Evolutionary conservation across 2,329 filamentous ascomycete genomes (phyloP).

Genomic region (Fusarium illudens): DNA sequence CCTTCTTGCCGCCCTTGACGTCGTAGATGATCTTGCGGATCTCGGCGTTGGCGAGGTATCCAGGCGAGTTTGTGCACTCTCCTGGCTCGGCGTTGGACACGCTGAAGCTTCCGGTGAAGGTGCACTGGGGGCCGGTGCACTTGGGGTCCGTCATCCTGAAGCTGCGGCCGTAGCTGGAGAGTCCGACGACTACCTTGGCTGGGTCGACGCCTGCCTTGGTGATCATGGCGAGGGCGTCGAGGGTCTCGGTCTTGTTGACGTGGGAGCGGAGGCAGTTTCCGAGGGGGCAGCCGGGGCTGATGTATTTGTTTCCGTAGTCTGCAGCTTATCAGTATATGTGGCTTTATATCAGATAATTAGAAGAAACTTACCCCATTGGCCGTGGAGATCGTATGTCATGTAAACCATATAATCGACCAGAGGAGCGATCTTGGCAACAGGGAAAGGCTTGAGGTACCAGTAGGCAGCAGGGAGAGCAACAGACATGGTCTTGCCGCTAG

Average conservation of each 20-base stretch:
- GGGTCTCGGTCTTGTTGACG: constrained; percentile 52
- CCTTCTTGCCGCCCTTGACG: constrained; percentile 25
- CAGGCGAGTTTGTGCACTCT: constrained; percentile 35
- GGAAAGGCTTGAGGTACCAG: constrained; percentile 51
- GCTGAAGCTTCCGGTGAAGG: constrained; percentile 38
- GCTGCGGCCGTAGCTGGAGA: constrained; percentile 43
- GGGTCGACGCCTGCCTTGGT: constrained; percentile 48
- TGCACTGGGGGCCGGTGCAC: constrained; percentile 39
- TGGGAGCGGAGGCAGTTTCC: constrained; percentile 50
- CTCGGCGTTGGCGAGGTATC: constrained; percentile 44
- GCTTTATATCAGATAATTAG: rapidly evolving
- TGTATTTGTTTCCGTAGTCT: constrained; percentile 42
- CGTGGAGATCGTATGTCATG: constrained; percentile 51
- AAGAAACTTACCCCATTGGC: constrained; percentile 43
- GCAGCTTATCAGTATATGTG: not conserved
- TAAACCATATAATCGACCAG: constrained; percentile 49
- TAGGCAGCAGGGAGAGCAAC: constrained; percentile 51
- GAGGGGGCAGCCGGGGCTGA: constrained; percentile 37
- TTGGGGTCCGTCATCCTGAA: constrained; percentile 40
- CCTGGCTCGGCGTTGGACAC: constrained; percentile 38
- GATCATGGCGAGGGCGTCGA: constrained; percentile 48
- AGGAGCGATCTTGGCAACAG: constrained; percentile 44
- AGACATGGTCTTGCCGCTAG: constrained; percentile 44
- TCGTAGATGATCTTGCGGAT: constrained; percentile 40
- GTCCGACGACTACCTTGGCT: constrained; percentile 43